phyloP scores from a whole-genome alignment of 345 rosid genomes.

The Cardamine resedifolia region DNA sequence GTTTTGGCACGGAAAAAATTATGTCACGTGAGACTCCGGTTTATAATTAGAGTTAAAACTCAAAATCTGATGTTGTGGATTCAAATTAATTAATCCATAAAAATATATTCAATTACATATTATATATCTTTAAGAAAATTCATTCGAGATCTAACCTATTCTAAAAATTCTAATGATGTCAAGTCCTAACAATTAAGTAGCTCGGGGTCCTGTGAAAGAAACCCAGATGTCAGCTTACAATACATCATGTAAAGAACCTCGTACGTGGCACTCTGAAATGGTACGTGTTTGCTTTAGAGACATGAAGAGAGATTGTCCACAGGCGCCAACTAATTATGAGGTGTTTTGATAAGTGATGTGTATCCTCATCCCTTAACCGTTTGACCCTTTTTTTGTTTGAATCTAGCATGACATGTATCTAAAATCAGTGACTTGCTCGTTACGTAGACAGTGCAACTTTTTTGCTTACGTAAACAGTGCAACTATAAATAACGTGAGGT shows the following conservation, averaged over 20 bases:
- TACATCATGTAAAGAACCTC: neutral
- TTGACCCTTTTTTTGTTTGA: neutral
- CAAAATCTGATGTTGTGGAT: no score
- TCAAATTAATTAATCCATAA: no score
- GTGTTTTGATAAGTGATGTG: neutral
- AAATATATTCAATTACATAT: no score
- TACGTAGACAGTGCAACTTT: neutral
- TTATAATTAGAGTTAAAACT: no score
- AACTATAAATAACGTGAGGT: no score
- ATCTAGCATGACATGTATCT: neutral
- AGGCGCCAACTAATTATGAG: slow-evolving; percentile 1
- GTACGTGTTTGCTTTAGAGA: slow-evolving; percentile 27
- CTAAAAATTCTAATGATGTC: no score
- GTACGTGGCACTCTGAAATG: slow-evolving; percentile 14
- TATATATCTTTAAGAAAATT: no score
- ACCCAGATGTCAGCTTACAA: neutral
- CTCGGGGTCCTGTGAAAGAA: neutral
- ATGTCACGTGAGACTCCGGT: no score
- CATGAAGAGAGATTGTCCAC: neutral
- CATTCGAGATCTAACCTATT: no score
- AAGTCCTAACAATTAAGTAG: neutral
- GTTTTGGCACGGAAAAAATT: no score
- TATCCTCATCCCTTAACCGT: neutral
- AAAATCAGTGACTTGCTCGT: neutral
- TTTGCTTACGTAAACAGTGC: slow-evolving; percentile 6